A percentile compares a stretch with the other conserved stretches of the same genome.
phyloP scores from a whole-genome alignment of 176 grass and related monocot species.

The Eragrostis nindensis region DNA sequence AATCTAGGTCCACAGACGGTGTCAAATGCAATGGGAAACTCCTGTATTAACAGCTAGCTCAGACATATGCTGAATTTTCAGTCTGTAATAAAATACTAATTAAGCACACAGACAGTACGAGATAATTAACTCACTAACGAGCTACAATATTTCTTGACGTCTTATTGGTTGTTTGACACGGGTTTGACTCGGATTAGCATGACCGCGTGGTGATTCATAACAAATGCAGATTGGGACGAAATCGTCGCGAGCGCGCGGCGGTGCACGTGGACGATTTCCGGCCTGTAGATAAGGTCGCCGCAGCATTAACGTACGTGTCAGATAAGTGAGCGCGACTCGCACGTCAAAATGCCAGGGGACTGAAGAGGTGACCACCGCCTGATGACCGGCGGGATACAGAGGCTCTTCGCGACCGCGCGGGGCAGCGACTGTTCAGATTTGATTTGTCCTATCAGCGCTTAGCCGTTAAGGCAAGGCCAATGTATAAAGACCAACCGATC shows the following conservation, averaged over 20 bases:
- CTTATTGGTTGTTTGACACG: not conserved
- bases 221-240: not conserved
- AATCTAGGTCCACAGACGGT: no score
- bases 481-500: no score
- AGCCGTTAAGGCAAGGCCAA: no score
- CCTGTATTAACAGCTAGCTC: no score
- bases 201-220: constrained; percentile 1
- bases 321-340: not conserved
- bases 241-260: not conserved
- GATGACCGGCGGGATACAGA: no score
- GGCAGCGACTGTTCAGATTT: constrained; percentile 10
- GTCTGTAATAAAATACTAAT: no score
- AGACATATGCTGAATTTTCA: no score
- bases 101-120: no score
- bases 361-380: not conserved
- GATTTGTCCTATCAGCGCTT: not conserved
- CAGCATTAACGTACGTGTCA: not conserved
- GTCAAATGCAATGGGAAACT: no score
- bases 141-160: not conserved
- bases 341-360: not conserved
- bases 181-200: constrained; percentile 16
- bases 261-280: constrained; percentile 11
- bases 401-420: constrained; percentile 36
- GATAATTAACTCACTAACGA: not conserved
- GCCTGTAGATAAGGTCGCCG: constrained; percentile 22